Base-by-base conservation (phyloP, 495 filamentous ascomycete genomes). In the Amphirosellinia nigrospora region DNA sequence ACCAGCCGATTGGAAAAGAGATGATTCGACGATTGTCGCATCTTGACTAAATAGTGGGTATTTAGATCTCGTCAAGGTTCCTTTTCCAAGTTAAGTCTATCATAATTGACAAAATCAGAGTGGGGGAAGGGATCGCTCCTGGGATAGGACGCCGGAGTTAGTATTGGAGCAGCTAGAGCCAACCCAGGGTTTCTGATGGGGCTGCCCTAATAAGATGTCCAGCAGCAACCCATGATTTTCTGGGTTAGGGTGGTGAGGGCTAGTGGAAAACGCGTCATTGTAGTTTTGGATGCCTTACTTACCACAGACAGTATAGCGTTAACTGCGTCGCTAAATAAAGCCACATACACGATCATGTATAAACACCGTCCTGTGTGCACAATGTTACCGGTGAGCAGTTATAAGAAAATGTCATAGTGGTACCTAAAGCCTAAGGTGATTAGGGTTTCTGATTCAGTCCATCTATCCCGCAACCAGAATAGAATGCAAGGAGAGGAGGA, bases 181-280 rank as follows among this genome's bases (percentile, higher is more conserved):
- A n/a, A n/a, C 8, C 8, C 46, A 50, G 46, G 48, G 48, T 5
- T 28, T 28, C 48, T 52, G 23, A 28, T 28, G 10, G 48, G 48
- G 48, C n/a, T 52, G 48, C 48, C 48, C 48, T 50, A 50, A 26
- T 11, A 52, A 8, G 46, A 8, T 50, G 48, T 52, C n/a, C n/a
- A n/a, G n/a, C n/a, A n/a, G n/a, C n/a, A 13, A 43, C 19, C 43
- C 43, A 46, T n/a, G n/a, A 7, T n/a, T n/a, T n/a, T 52, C 48
- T 52, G 48, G 48, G 48, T 52, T 52, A 52, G 48, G 48, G 48
- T 23, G 48, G 48, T 52, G 23, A 52, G 48, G 48, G 48, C 48
- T 52, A 52, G 48, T 52, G 10, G 48, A 30, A 53, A 30, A 7
- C 50, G 26, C 50, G 50, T 53, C 50, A 30, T 53, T 53, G 11